A percentile compares a stretch with the other conserved stretches of the same genome.
Conservation (phyloP, 192 early-diverging fungal genomes). For the Backusella tuberculispora region DNA sequence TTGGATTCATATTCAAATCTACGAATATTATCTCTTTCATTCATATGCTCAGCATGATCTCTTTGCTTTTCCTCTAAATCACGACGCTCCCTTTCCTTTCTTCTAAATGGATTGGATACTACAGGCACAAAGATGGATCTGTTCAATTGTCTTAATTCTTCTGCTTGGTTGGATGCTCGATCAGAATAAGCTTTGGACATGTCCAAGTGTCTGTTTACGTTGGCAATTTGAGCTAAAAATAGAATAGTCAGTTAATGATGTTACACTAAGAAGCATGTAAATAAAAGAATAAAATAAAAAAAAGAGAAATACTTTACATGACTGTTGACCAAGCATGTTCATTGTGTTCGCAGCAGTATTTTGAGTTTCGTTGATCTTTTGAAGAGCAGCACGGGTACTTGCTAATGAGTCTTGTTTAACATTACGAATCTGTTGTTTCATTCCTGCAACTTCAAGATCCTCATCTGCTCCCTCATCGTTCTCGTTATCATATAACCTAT, state of each 20-base stretch:
- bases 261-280: neutral
- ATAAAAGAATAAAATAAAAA: constrained; percentile 1
- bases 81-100: constrained; percentile 57
- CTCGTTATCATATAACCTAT: constrained; percentile 6
- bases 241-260: constrained; percentile 10
- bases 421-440: constrained; percentile 64
- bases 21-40: constrained; percentile 56
- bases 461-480: constrained; percentile 52
- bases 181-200: constrained; percentile 63
- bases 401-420: constrained; percentile 68
- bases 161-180: constrained; percentile 53
- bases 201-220: constrained; percentile 69
- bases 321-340: constrained; percentile 68
- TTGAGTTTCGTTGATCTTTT: constrained; percentile 65
- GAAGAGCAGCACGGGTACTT: constrained; percentile 67
- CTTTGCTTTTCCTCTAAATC: constrained; percentile 56
- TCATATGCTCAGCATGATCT: constrained; percentile 55
- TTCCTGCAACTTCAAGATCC: constrained; percentile 63
- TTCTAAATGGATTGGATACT: constrained; percentile 70
- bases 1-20: constrained; percentile 59
- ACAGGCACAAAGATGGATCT: constrained; percentile 76
- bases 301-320: constrained; percentile 42
- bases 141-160: constrained; percentile 67
- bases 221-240: constrained; percentile 45
- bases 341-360: constrained; percentile 62